Conservation (phyloP, 306 rosid genomes). For the Fragaria nilgerrensis region DNA sequence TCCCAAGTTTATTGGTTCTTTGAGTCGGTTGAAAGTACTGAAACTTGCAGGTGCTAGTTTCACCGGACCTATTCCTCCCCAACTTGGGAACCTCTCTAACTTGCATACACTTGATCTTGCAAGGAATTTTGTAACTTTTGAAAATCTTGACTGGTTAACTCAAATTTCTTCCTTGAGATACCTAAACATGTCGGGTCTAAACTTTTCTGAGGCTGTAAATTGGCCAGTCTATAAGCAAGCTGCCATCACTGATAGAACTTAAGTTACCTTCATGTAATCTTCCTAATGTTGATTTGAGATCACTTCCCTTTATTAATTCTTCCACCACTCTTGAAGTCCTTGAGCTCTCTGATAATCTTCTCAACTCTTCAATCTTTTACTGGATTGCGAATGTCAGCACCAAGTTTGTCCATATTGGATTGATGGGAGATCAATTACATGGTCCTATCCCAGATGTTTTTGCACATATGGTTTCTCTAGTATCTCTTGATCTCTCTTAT, state of each 20-base stretch:
- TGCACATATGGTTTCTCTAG: not conserved
- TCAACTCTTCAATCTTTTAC: not conserved
- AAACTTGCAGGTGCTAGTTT: conserved; percentile 1
- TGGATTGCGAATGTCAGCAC: not conserved
- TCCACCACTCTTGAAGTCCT: not conserved
- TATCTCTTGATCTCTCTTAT: not conserved
- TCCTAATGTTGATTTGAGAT: not conserved
- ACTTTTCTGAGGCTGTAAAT: not conserved
- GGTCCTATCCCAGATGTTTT: conserved; percentile 5
- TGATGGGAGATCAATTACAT: not conserved
- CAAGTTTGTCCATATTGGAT: not conserved
- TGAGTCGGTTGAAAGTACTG: not conserved
- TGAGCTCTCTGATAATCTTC: not conserved
- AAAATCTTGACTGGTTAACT: not conserved
- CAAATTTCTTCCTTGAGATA: not conserved
- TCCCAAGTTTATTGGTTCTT: not conserved
- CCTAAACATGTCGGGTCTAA: not conserved
- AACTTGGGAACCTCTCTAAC: not conserved
- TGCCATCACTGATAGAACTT: not conserved
- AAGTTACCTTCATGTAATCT: conserved; percentile 2
- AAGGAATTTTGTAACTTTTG: not conserved
- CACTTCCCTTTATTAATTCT: not conserved
- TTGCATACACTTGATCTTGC: not conserved
- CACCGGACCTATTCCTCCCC: not conserved
- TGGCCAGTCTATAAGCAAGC: not conserved